Percentiles rank a stretch among this genome's conserved stretches.
Conservation (phyloP, 192 early-diverging fungal genomes). For the Kickxella alabastrina region DNA sequence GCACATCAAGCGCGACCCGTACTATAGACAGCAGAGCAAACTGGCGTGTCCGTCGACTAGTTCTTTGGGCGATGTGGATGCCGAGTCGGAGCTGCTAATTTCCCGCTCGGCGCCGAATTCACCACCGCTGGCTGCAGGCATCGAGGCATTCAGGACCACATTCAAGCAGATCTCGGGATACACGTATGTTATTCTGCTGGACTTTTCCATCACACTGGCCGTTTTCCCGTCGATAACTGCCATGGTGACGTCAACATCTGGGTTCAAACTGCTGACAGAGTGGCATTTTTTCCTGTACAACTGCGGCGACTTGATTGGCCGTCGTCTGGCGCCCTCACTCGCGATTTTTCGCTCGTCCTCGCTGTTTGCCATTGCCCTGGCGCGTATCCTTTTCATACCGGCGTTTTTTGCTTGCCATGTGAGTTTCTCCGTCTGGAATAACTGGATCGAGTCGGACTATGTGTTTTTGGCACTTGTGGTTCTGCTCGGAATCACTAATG, state of each 20-base stretch:
- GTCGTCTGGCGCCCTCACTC: slow-evolving; percentile 43
- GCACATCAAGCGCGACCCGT: slow-evolving; percentile 25
- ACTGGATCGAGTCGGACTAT: slow-evolving; percentile 48
- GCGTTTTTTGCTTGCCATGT: slow-evolving; percentile 68
- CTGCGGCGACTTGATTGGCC: slow-evolving; percentile 69
- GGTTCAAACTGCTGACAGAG: slow-evolving; percentile 36
- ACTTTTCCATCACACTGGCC: slow-evolving; percentile 65
- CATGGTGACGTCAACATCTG: slow-evolving; percentile 54
- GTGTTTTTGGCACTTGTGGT: slow-evolving; percentile 50
- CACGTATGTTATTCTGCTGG: slow-evolving; percentile 54
- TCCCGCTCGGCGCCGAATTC: not conserved
- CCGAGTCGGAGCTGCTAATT: slow-evolving; percentile 26
- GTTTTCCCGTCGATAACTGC: slow-evolving; percentile 75
- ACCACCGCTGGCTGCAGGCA: slow-evolving; percentile 8
- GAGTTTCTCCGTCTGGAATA: slow-evolving; percentile 54
- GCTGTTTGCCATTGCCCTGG: slow-evolving; percentile 46
- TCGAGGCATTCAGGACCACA: slow-evolving; percentile 21
- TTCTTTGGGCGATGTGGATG: not conserved
- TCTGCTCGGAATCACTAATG: slow-evolving; percentile 62
- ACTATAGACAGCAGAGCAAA: slow-evolving; percentile 40
- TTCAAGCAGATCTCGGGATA: slow-evolving; percentile 49
- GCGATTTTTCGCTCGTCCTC: slow-evolving; percentile 20
- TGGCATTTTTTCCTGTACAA: slow-evolving; percentile 72
- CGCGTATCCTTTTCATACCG: slow-evolving; percentile 60
- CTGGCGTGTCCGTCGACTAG: slow-evolving; percentile 11